Base-by-base conservation (phyloP, 139 green algal species). In the Protoeuglena noctilucae region DNA sequence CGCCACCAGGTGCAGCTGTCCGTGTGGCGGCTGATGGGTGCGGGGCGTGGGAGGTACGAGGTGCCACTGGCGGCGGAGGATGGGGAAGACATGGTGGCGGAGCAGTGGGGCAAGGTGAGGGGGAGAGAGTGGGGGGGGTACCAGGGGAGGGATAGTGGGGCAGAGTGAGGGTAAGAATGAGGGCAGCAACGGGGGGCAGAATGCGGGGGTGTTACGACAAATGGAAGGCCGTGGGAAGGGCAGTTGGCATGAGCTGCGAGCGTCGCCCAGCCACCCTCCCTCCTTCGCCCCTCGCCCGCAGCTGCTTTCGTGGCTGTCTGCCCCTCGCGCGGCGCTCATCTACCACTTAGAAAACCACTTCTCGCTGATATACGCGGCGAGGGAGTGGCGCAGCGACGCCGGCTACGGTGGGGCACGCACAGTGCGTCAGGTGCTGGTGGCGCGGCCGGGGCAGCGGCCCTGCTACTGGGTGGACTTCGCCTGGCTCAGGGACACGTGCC, bases 261-360 rank as follows among this genome's bases (percentile, higher is more conserved):
- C n/a, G n/a, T n/a, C n/a, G n/a, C n/a, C n/a, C n/a, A n/a, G n/a
- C n/a, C n/a, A n/a, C n/a, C n/a, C n/a, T n/a, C n/a, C n/a, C n/a
- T n/a, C n/a, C n/a, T n/a, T n/a, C n/a, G n/a, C n/a, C n/a, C n/a
- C n/a, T n/a, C n/a, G n/a, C n/a, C n/a, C n/a, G n/a, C n/a, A n/a
- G n/a, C n/a, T n/a, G n/a, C n/a, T n/a, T n/a, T n/a, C n/a, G n/a
- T n/a, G n/a, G n/a, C n/a, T n/a, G n/a, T n/a, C n/a, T n/a, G n/a
- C n/a, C n/a, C n/a, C n/a, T n/a, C 23, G 28, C 19, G 28, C 31
- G 29, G 27, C 34, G 27, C 51, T 59, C 34, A 16, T 68, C 28
- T 62, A 46, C 27, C 61, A 68, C 49, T 27, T 68, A 2, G 48
- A 68, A 40, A 63, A 63, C 61, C 61, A 68, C 55, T 68, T 63